Evolutionary conservation across 2,329 filamentous ascomycete genomes (phyloP).

Genomic region (Calonectria honghensis): DNA sequence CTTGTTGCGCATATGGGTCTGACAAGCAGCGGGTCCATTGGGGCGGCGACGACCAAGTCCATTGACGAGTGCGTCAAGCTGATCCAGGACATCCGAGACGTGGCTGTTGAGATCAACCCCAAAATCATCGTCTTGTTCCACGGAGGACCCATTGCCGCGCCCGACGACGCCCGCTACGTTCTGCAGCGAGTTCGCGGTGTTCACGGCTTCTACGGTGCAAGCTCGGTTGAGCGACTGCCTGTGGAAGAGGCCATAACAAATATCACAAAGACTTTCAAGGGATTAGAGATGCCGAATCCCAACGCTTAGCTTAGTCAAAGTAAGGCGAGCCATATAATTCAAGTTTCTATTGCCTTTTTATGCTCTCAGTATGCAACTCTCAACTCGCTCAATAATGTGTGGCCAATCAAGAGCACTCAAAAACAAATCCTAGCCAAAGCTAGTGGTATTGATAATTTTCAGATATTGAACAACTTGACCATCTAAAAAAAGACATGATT

Average conservation of each 20-base stretch:
- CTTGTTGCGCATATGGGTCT: constrained; percentile 9
- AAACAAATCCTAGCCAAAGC: neutral
- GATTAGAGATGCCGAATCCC: neutral
- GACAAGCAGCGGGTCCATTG: constrained; percentile 17
- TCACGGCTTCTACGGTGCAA: constrained; percentile 17
- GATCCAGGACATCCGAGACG: constrained; percentile 4
- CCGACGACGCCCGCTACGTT: constrained; percentile 1
- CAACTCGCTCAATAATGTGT: no score
- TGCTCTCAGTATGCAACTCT: no score
- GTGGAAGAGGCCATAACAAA: constrained; percentile 13
- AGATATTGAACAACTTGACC: constrained; percentile 1
- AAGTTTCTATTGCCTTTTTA: neutral
- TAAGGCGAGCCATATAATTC: neutral
- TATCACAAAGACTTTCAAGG: constrained; percentile 10
- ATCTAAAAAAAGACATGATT: constrained; percentile 28
- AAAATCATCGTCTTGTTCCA: constrained; percentile 24
- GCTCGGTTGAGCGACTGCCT: constrained; percentile 7
- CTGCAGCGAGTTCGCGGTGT: constrained; percentile 7
- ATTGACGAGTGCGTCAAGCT: constrained; percentile 12
- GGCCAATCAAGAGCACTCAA: neutral
- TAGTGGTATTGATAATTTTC: constrained; percentile 12
- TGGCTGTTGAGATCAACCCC: constrained; percentile 5
- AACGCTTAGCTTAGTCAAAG: neutral
- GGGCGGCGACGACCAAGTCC: constrained; percentile 8
- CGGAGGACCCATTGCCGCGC: constrained; percentile 4